Evolutionary conservation across 805 yeast genomes (phyloP).

Genomic region (Metschnikowia peoriensis): DNA sequence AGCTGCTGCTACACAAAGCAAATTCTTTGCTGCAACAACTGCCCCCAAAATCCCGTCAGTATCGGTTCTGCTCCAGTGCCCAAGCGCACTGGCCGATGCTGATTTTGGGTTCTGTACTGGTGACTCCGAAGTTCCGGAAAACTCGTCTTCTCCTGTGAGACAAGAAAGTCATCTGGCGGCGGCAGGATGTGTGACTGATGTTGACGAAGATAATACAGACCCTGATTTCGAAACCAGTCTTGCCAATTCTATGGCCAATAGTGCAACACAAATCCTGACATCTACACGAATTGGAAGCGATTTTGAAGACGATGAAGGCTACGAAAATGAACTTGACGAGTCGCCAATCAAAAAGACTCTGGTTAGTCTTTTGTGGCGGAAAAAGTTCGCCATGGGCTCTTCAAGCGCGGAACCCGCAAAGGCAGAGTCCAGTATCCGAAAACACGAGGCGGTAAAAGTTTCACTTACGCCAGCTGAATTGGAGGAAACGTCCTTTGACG

Average conservation of each 20-base stretch:
- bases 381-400: conserved; percentile 13
- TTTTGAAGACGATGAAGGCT: conserved; percentile 22
- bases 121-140: conserved; percentile 36
- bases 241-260: conserved; percentile 7
- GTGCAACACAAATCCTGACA: conserved; percentile 8
- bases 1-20: conserved; percentile 13
- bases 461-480: not conserved
- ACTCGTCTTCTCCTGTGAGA: conserved; percentile 25
- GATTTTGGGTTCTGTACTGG: conserved; percentile 21
- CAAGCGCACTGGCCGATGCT: not conserved
- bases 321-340: conserved; percentile 40
- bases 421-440: not conserved
- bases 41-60: not conserved
- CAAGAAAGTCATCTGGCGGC: conserved; percentile 1
- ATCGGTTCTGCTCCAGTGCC: conserved; percentile 3
- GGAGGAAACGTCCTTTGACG: not conserved
- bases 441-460: conserved; percentile 5
- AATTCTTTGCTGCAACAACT: conserved; percentile 12
- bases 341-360: conserved; percentile 32
- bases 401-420: not conserved
- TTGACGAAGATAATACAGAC: conserved; percentile 11
- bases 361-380: conserved; percentile 13
- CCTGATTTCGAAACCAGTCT: not conserved
- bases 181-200: conserved; percentile 18
- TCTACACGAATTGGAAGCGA: conserved; percentile 15